phyloP scores from a whole-genome alignment of 2,329 filamentous ascomycete genomes.

The Colletotrichum chlorophyti region DNA sequence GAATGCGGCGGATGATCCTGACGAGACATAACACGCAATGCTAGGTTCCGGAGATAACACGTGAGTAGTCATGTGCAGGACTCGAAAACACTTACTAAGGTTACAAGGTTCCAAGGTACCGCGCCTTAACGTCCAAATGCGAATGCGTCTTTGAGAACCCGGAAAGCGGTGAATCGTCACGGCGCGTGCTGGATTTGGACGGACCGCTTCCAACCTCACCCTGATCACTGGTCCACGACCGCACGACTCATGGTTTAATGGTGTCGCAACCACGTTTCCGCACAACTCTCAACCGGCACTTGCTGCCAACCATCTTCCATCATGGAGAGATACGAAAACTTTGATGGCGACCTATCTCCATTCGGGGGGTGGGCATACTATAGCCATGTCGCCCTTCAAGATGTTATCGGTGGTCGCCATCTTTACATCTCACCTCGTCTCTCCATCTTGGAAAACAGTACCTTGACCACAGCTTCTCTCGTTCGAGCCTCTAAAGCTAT shows the following conservation, averaged over 20 bases:
- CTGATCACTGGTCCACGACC: not conserved
- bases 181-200: slow-evolving; percentile 1
- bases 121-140: no score
- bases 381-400: slow-evolving; percentile 15
- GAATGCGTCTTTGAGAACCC: not conserved
- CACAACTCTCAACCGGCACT: not conserved
- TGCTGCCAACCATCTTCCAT: not conserved
- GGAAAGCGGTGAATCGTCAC: slow-evolving; percentile 17
- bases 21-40: not conserved
- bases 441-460: not conserved
- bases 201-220: not conserved
- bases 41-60: slow-evolving; percentile 5
- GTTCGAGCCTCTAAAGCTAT: slow-evolving; percentile 2
- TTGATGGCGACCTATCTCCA: not conserved
- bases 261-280: slow-evolving; percentile 11
- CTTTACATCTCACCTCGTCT: not conserved
- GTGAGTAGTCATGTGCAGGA: slow-evolving; percentile 25
- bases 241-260: slow-evolving; percentile 4
- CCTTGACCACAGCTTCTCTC: not conserved
- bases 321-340: slow-evolving; percentile 15
- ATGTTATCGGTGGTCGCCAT: slow-evolving; percentile 13
- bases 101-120: no score
- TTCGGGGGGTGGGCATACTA: not conserved
- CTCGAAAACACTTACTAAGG: slow-evolving; percentile 4
- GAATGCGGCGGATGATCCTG: slow-evolving; percentile 2